phyloP scores from a whole-genome alignment of 2,329 filamentous ascomycete genomes.

The Claviceps paspali region DNA sequence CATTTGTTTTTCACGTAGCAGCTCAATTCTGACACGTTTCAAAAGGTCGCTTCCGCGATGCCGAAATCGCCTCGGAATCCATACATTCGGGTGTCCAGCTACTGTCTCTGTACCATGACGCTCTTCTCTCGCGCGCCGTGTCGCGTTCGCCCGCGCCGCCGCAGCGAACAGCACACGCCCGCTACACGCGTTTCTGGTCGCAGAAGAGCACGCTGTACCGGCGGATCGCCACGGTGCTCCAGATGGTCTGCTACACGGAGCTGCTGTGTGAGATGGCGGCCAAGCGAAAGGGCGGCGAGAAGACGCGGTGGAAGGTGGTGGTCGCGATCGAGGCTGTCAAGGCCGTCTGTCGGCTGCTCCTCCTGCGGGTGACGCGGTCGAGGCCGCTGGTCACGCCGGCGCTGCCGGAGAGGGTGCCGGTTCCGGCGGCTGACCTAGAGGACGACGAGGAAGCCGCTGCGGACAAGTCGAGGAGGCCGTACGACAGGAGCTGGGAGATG shows the following conservation, averaged over 20 bases:
- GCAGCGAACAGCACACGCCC: constrained; percentile 40
- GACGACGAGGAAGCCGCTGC: constrained; percentile 24
- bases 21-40: no score
- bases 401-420: constrained; percentile 70
- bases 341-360: constrained; percentile 64
- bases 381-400: constrained; percentile 70
- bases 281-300: constrained; percentile 68
- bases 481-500: constrained; percentile 66
- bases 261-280: constrained; percentile 96
- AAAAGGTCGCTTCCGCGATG: constrained; percentile 68
- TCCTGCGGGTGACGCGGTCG: constrained; percentile 70
- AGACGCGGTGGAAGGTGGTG: constrained; percentile 70
- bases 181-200: constrained; percentile 55
- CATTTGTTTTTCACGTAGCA: no score
- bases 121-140: constrained; percentile 54
- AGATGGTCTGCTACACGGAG: constrained; percentile 89
- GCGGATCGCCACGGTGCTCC: constrained; percentile 64
- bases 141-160: constrained; percentile 41
- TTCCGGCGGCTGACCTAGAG: no score
- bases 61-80: constrained; percentile 87
- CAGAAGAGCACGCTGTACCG: constrained; percentile 55
- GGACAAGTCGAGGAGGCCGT: constrained; percentile 15
- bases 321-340: constrained; percentile 76
- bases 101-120: constrained; percentile 85
- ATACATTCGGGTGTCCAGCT: constrained; percentile 80